These are phyloP conservation scores for Malbranchea cinnamomea DNA, from an alignment of 2,329 filamentous ascomycete species.

Conservation along the genomic window DNA sequence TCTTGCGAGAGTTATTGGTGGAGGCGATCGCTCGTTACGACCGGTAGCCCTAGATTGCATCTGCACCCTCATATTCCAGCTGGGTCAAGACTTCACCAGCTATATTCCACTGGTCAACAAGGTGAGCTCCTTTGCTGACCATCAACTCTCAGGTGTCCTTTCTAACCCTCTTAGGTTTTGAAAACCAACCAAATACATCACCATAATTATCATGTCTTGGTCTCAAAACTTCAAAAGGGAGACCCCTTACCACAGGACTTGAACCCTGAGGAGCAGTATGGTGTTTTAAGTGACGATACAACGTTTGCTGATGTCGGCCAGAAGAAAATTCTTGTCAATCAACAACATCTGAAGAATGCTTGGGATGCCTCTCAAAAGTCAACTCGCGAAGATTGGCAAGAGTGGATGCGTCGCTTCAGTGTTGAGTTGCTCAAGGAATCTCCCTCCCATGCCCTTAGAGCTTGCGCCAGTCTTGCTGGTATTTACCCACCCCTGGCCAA, in stretches of 20 bases:
- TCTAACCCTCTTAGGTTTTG: slow-evolving; percentile 32
- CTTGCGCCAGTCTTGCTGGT: slow-evolving; percentile 80
- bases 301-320: slow-evolving; percentile 70
- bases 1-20: slow-evolving; percentile 64
- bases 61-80: slow-evolving; percentile 86
- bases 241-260: slow-evolving; percentile 91
- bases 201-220: slow-evolving; percentile 79
- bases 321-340: slow-evolving; percentile 94
- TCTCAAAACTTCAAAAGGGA: slow-evolving; percentile 85
- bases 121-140: slow-evolving; percentile 24
- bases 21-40: slow-evolving; percentile 57
- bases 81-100: slow-evolving; percentile 87
- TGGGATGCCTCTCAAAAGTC: slow-evolving; percentile 97
- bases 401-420: slow-evolving; percentile 95
- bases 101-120: slow-evolving; percentile 93
- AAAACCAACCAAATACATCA: slow-evolving; percentile 69
- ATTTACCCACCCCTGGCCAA: slow-evolving; percentile 83
- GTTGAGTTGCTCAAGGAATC: slow-evolving; percentile 90
- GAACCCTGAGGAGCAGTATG: slow-evolving; percentile 69
- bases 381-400: slow-evolving; percentile 96
- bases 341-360: slow-evolving; percentile 88
- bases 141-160: not conserved
- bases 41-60: slow-evolving; percentile 81
- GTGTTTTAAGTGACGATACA: slow-evolving; percentile 63
- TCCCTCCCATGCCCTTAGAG: slow-evolving; percentile 84